Conservation (phyloP, 2,329 filamentous ascomycete species). For the Hymenoscyphus repandus region DNA sequence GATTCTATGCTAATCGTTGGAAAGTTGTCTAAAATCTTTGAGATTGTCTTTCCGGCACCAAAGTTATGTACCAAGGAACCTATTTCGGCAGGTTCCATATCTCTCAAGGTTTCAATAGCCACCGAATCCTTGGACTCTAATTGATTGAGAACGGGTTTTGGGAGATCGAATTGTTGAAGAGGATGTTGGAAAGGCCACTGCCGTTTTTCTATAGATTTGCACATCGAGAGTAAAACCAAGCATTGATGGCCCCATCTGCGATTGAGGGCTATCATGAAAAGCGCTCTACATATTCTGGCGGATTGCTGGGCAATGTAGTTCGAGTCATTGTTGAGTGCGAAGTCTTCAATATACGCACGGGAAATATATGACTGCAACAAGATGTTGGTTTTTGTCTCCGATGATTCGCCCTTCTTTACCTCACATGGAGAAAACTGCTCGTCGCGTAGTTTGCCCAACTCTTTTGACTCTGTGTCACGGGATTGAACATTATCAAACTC, state of each 20-base stretch:
- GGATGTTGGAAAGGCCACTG: conserved; percentile 96
- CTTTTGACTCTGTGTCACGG: conserved; percentile 82
- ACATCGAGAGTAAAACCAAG: conserved; percentile 80
- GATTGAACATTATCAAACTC: conserved; percentile 98
- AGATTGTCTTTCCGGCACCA: conserved; percentile 76
- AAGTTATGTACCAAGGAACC: conserved; percentile 88
- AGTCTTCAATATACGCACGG: conserved; percentile 81
- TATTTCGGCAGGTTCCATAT: conserved; percentile 91
- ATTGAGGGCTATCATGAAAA: conserved; percentile 98
- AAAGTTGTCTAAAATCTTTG: conserved; percentile 81
- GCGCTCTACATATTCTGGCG: conserved; percentile 83
- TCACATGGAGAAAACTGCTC: conserved; percentile 64
- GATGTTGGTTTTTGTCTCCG: conserved; percentile 94
- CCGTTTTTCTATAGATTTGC: conserved; percentile 94
- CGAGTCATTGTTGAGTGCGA: conserved; percentile 84
- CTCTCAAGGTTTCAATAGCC: conserved; percentile 77
- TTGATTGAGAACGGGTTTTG: conserved; percentile 75
- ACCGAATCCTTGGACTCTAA: conserved; percentile 74
- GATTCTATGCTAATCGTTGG: conserved; percentile 86
- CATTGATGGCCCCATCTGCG: conserved; percentile 95
- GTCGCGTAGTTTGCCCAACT: conserved; percentile 69
- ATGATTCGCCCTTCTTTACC: conserved; percentile 61
- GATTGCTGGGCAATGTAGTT: conserved; percentile 96
- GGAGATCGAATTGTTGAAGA: conserved; percentile 89
- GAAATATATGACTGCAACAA: conserved; percentile 93